Conservation (phyloP, 805 yeast genomes). For the Nakazawaea populi region DNA sequence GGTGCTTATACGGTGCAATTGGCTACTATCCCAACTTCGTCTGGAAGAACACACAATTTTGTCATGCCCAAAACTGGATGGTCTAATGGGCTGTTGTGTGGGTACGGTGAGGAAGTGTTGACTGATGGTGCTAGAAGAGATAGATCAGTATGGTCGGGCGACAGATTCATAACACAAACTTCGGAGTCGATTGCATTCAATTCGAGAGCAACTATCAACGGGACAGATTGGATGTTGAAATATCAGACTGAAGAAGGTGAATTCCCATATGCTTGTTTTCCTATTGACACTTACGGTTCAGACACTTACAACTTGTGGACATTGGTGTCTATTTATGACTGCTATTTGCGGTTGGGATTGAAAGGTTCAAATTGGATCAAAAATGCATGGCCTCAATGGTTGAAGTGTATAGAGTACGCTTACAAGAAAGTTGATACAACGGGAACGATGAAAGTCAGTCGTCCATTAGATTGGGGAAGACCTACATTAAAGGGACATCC, state of each 20-base stretch:
- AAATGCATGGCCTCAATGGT: slow-evolving; percentile 9
- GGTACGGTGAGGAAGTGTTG: slow-evolving; percentile 14
- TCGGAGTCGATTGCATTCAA: slow-evolving; percentile 17
- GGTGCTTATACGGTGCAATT: slow-evolving; percentile 29
- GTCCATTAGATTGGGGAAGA: slow-evolving; percentile 12
- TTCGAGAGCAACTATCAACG: slow-evolving; percentile 23
- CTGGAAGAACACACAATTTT: slow-evolving; percentile 31
- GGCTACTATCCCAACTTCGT: slow-evolving; percentile 36
- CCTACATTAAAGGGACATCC: slow-evolving; percentile 8
- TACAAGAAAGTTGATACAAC: slow-evolving; percentile 6
- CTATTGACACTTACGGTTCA: slow-evolving; percentile 9
- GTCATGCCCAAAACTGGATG: slow-evolving; percentile 34
- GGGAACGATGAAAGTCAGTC: slow-evolving; percentile 6
- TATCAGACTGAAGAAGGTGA: slow-evolving; percentile 8
- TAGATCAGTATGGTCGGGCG: slow-evolving; percentile 13
- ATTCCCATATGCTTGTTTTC: slow-evolving; percentile 11
- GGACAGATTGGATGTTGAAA: slow-evolving; percentile 18
- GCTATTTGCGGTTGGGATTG: background rate
- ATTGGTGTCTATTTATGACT: slow-evolving; percentile 3
- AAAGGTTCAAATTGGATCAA: slow-evolving; percentile 3
- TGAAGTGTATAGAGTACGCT: slow-evolving; percentile 6
- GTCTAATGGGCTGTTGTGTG: slow-evolving; percentile 16
- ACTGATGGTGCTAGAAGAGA: slow-evolving; percentile 12
- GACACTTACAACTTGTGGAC: slow-evolving; percentile 12
- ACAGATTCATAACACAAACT: slow-evolving; percentile 8